Base-by-base conservation (phyloP, 208 protist species). In the Wallacemonas sp. region DNA sequence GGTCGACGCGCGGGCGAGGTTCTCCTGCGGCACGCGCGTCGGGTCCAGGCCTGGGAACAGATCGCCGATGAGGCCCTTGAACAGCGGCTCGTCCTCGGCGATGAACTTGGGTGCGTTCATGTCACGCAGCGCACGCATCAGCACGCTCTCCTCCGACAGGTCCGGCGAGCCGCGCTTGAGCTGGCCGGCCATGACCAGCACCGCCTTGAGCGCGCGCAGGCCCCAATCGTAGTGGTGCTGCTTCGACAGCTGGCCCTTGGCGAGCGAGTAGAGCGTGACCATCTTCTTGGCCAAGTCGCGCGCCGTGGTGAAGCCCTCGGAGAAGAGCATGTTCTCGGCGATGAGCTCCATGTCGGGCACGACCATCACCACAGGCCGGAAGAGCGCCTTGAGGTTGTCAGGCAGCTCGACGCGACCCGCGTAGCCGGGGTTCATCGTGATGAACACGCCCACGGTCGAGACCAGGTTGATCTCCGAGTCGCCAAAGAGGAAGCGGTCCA, bases 41-140 rank as follows among this genome's bases (percentile, higher is more conserved):
- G 86, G 91, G 76, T 98, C 91, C 26, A 99, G 84, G 14, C 92
- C 93, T 2, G 98, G 98, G 79, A 99, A 99, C 20, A 99, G 86
- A 75, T 99, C 99, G 16, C 89, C 87, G 72, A 99, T 98, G 28
- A 99, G 91, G 45, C 98, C 98, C 49, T 94, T 85, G 84, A 99
- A 99, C 23, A 99, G 88, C 28, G 98, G 98, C 45, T 99, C 97
- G 75, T 99, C 98, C 69, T 99, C 95, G 44, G 96, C 98, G 46
- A 99, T 94, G 84, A 99, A 99, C 84, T 99, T 99, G n/a, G 99
- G 99, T 50, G 98, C 87, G 78, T 99, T 99, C 98, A 99, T 99
- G 81, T 99, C 99, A 54, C 98, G 92, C 48, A 99, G 79, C 26
- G 99, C 99, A 55, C 98, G 90, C 98, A 99, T 99, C 31, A 99